Conservation (phyloP, 2,329 filamentous ascomycete genomes). For the Triangularia setosa region DNA sequence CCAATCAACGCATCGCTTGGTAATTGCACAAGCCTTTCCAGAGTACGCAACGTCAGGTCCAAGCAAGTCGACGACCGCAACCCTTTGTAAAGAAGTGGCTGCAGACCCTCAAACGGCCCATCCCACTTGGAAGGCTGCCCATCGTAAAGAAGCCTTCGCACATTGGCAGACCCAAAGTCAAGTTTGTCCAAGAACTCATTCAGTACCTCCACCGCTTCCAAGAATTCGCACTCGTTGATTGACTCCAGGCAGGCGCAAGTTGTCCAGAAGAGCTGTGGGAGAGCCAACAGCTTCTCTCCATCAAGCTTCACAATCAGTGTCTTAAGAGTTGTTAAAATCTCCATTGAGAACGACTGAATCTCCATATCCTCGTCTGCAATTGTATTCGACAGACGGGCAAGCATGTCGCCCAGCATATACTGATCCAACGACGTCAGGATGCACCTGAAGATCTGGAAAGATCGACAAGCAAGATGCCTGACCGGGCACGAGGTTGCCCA, state of each 20-base stretch:
- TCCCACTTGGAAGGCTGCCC: slow-evolving; percentile 86
- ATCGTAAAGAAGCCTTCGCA: slow-evolving; percentile 69
- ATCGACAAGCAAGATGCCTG: slow-evolving; percentile 88
- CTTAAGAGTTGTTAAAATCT: slow-evolving; percentile 90
- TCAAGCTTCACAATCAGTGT: slow-evolving; percentile 85
- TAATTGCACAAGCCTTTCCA: slow-evolving; percentile 74
- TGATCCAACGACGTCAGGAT: slow-evolving; percentile 88
- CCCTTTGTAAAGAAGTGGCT: slow-evolving; percentile 85
- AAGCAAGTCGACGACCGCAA: slow-evolving; percentile 81
- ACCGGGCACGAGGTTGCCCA: slow-evolving; percentile 98
- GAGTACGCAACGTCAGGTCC: slow-evolving; percentile 68
- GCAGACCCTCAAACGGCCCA: slow-evolving; percentile 79
- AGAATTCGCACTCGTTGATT: slow-evolving; percentile 91
- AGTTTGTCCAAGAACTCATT: slow-evolving; percentile 81
- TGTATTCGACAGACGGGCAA: slow-evolving; percentile 90
- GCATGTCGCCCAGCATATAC: slow-evolving; percentile 94
- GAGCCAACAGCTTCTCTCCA: slow-evolving; percentile 73
- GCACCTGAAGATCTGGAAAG: slow-evolving; percentile 95
- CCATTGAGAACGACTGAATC: slow-evolving; percentile 96
- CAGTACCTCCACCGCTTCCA: slow-evolving; percentile 87
- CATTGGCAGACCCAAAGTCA: slow-evolving; percentile 66
- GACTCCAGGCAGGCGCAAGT: slow-evolving; percentile 95
- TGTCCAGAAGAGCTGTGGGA: slow-evolving; percentile 96
- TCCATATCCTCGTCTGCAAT: slow-evolving; percentile 93
- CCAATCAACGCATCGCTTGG: slow-evolving; percentile 80